A percentile compares a stretch with the other conserved stretches of the same genome.
Conservation (phyloP, 1,139 yeast species). For the Nakaseomyces delphensis region DNA sequence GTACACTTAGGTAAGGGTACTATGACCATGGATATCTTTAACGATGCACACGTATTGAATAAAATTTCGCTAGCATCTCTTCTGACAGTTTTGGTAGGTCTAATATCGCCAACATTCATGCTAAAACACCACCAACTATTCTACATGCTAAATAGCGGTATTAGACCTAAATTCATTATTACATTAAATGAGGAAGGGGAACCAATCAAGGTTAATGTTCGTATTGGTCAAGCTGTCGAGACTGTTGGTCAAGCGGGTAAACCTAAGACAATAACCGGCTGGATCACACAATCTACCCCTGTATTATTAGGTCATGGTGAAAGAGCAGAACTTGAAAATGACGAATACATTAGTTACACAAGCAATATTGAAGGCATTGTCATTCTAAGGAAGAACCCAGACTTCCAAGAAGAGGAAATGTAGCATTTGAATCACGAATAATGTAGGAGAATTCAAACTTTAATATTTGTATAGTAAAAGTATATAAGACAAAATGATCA, state of each 20-base stretch:
- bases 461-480: not conserved
- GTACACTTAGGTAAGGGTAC: conserved; percentile 94
- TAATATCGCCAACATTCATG: conserved; percentile 70
- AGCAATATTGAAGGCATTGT: conserved; percentile 87
- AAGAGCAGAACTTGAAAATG: conserved; percentile 86
- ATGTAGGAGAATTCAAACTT: no score
- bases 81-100: conserved; percentile 73
- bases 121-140: conserved; percentile 68
- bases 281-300: conserved; percentile 99
- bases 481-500: not conserved
- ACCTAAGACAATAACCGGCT: conserved; percentile 96
- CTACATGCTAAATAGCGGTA: conserved; percentile 79
- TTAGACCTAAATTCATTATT: conserved; percentile 86
- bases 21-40: conserved; percentile 78
- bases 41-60: conserved; percentile 79
- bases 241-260: conserved; percentile 98
- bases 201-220: conserved; percentile 88
- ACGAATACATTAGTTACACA: conserved; percentile 79
- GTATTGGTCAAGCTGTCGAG: conserved; percentile 98
- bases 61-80: conserved; percentile 87
- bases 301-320: conserved; percentile 90
- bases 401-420: conserved; percentile 55
- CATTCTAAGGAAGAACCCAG: conserved; percentile 84
- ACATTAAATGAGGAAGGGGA: conserved; percentile 85
- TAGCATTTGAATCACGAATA: no score